Percentiles rank a stretch among this genome's conserved stretches.
These are phyloP conservation scores for Gossypium trilobum DNA, from an alignment of 441 rosid species.

Conservation along the genomic window DNA sequence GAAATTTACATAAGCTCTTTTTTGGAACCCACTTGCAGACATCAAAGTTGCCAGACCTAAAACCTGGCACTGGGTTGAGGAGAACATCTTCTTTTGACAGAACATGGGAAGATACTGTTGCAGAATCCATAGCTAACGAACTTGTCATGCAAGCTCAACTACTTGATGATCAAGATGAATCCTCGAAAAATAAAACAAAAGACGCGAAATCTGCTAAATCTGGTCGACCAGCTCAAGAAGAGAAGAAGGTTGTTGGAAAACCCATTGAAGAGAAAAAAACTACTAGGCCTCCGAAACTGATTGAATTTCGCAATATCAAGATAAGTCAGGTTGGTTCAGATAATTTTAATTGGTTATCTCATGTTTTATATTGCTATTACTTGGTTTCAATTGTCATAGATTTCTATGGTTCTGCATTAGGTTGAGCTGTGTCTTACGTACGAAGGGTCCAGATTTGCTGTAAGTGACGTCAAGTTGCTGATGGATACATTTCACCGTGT, in stretches of 20 bases:
- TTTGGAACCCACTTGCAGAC: constrained; percentile 26
- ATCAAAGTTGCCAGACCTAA: constrained; percentile 23
- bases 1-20: background rate
- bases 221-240: constrained; percentile 77
- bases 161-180: constrained; percentile 65
- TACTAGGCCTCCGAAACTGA: constrained; percentile 69
- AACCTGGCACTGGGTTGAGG: constrained; percentile 56
- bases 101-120: constrained; percentile 90
- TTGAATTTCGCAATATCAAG: constrained; percentile 80
- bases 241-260: constrained; percentile 56
- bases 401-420: constrained; percentile 30
- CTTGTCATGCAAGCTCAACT: constrained; percentile 47
- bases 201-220: constrained; percentile 54
- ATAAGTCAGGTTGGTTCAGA: constrained; percentile 74
- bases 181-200: constrained; percentile 52
- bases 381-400: constrained; percentile 6
- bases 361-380: constrained; percentile 3
- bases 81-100: constrained; percentile 92
- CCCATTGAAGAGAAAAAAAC: constrained; percentile 62
- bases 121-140: constrained; percentile 87
- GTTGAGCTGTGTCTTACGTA: constrained; percentile 79
- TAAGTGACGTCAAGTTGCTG: constrained; percentile 81
- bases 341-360: constrained; percentile 1
- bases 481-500: constrained; percentile 93
- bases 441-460: constrained; percentile 91